Conservation (phyloP, 2,329 filamentous ascomycete species). For the Teratosphaeria destructans region DNA sequence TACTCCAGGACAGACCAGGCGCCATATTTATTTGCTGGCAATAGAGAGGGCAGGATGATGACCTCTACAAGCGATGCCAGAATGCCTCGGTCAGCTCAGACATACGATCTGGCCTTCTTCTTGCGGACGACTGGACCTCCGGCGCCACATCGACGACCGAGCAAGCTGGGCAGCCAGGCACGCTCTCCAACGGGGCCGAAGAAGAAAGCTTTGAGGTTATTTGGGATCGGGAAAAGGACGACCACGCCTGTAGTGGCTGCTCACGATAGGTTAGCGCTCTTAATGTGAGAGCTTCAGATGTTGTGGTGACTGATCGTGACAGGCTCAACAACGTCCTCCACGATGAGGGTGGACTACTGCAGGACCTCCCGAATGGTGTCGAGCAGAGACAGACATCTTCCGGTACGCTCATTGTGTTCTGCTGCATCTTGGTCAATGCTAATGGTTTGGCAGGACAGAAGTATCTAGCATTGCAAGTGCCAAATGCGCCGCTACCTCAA, state of each 20-base stretch:
- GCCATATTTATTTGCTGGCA: conserved; percentile 12
- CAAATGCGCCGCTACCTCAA: background rate
- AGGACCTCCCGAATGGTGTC: conserved; percentile 4
- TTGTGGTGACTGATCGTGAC: background rate
- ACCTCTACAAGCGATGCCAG: conserved; percentile 18
- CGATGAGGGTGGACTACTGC: conserved; percentile 21
- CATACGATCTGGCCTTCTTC: conserved; percentile 27
- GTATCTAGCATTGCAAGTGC: conserved; percentile 17
- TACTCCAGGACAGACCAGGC: conserved; percentile 18
- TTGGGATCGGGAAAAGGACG: conserved; percentile 11
- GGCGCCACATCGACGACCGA: conserved; percentile 19
- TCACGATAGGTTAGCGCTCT: conserved; percentile 14
- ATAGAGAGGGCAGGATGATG: conserved; percentile 19
- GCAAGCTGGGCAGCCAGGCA: conserved; percentile 14
- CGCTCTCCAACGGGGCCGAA: conserved; percentile 16
- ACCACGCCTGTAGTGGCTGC: conserved; percentile 6
- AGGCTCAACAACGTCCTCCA: conserved; percentile 1
- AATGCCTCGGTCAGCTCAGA: background rate
- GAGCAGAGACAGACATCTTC: conserved; percentile 5
- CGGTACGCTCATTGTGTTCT: background rate
- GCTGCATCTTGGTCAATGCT: conserved; percentile 1
- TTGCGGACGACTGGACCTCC: conserved; percentile 28
- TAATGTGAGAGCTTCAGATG: background rate
- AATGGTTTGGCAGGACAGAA: conserved; percentile 13
- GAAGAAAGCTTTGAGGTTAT: conserved; percentile 24